Percentiles rank a stretch among this genome's conserved stretches.
Conservation (phyloP, 495 filamentous ascomycete species). For the Neurospora tetrasperma region DNA sequence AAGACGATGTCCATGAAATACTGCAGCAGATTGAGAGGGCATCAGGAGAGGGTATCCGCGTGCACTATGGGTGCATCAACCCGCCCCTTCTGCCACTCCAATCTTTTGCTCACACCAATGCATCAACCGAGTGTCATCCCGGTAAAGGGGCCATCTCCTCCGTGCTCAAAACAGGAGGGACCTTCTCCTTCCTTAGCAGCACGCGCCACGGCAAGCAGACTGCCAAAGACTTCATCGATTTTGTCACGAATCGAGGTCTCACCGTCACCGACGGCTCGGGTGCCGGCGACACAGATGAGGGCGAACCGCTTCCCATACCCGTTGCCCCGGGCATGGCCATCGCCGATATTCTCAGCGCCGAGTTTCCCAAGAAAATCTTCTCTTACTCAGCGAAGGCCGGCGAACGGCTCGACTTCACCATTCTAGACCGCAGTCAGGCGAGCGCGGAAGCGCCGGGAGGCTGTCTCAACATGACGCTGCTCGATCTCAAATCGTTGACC, state of each 20-base stretch:
- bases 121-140: conserved; percentile 4
- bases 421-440: conserved; percentile 2
- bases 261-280: conserved; percentile 5
- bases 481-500: neutral
- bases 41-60: conserved; percentile 12
- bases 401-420: conserved; percentile 11
- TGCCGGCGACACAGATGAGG: neutral
- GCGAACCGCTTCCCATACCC: conserved; percentile 4
- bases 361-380: conserved; percentile 3
- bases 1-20: neutral
- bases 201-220: neutral
- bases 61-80: conserved; percentile 17
- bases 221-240: conserved; percentile 5
- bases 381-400: conserved; percentile 6
- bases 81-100: neutral
- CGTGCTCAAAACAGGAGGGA: conserved; percentile 13
- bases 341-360: conserved; percentile 6
- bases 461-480: neutral
- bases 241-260: conserved; percentile 12
- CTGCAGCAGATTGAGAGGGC: conserved; percentile 10
- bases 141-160: conserved; percentile 12
- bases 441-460: neutral
- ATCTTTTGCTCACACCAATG: neutral
- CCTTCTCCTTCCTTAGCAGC: conserved; percentile 9
- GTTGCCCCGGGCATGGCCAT: conserved; percentile 6